Conservation (phyloP, 2,329 filamentous ascomycete species). For the Furcasterigmium sp. region DNA sequence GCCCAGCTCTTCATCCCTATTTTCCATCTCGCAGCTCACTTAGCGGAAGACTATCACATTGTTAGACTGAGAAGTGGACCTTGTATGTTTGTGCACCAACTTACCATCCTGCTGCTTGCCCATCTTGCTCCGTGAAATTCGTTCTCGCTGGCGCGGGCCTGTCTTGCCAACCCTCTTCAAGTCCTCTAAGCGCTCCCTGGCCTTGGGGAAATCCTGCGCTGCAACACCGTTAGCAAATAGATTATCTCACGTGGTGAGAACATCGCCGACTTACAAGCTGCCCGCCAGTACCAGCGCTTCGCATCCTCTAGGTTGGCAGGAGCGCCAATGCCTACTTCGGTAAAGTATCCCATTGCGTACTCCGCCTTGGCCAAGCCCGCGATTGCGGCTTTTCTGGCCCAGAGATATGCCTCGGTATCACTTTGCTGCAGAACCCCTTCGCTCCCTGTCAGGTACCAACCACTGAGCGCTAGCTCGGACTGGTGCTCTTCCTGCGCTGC, state of each 20-base stretch:
- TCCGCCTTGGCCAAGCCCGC: constrained; percentile 89
- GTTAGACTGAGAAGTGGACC: not conserved
- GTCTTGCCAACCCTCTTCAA: constrained; percentile 69
- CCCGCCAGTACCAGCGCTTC: constrained; percentile 96
- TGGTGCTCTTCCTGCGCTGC: constrained; percentile 94
- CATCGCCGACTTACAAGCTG: constrained; percentile 69
- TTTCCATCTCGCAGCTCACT: not conserved
- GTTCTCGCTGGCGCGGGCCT: constrained; percentile 66
- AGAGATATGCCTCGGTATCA: constrained; percentile 94
- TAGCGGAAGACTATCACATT: not conserved
- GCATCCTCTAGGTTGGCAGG: constrained; percentile 86
- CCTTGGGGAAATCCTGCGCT: constrained; percentile 95
- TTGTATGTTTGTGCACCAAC: constrained; percentile 42
- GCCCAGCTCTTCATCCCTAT: not conserved
- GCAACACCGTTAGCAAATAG: constrained; percentile 19
- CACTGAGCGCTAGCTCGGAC: constrained; percentile 75
- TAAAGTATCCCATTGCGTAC: constrained; percentile 98
- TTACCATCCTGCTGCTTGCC: constrained; percentile 85
- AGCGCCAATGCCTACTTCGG: constrained; percentile 88
- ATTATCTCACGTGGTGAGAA: too few species aligned
- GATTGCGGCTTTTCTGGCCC: constrained; percentile 88
- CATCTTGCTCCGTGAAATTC: constrained; percentile 75
- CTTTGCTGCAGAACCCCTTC: constrained; percentile 85
- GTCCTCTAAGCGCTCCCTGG: constrained; percentile 86
- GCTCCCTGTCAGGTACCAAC: constrained; percentile 93